phyloP scores from a whole-genome alignment of 2,329 filamentous ascomycete genomes.

The Monosporascus sp. region DNA sequence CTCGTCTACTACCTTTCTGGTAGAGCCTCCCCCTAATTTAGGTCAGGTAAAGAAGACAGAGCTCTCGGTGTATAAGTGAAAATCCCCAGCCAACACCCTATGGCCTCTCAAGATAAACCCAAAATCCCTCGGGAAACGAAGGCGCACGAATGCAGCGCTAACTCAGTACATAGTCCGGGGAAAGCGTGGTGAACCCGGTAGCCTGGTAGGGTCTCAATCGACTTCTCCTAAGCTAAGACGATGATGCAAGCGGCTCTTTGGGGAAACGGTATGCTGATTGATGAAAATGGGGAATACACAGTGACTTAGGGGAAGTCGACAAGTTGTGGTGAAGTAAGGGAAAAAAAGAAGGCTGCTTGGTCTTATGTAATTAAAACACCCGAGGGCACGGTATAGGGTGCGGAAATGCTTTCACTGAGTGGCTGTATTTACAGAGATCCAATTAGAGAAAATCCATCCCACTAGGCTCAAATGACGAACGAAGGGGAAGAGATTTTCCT shows the following conservation, averaged over 20 bases:
- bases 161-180: constrained; percentile 37
- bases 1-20: not conserved
- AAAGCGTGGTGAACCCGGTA: constrained; percentile 31
- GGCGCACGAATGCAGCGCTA: constrained; percentile 32
- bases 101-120: not conserved
- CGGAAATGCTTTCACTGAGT: not conserved
- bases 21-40: not conserved
- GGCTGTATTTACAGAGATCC: constrained; percentile 2
- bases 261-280: constrained; percentile 29
- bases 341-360: constrained; percentile 34
- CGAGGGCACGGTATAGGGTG: not conserved
- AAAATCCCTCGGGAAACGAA: constrained; percentile 10
- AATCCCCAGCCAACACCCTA: not conserved
- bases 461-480: too few relatives aligned
- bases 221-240: constrained; percentile 28
- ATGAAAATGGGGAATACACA: constrained; percentile 14
- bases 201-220: constrained; percentile 26
- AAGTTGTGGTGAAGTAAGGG: constrained; percentile 34
- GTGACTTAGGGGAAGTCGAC: constrained; percentile 16
- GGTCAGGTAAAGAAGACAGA: not conserved
- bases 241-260: constrained; percentile 30
- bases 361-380: constrained; percentile 45
- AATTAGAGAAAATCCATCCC: too few relatives aligned
- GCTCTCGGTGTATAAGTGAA: not conserved
- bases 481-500: too few relatives aligned